A percentile compares a stretch with the other conserved stretches of the same genome.
These are phyloP conservation scores for Thalassiosira livingstoniorum DNA, from an alignment of 352 stramenopile species.

Conservation along the genomic window DNA sequence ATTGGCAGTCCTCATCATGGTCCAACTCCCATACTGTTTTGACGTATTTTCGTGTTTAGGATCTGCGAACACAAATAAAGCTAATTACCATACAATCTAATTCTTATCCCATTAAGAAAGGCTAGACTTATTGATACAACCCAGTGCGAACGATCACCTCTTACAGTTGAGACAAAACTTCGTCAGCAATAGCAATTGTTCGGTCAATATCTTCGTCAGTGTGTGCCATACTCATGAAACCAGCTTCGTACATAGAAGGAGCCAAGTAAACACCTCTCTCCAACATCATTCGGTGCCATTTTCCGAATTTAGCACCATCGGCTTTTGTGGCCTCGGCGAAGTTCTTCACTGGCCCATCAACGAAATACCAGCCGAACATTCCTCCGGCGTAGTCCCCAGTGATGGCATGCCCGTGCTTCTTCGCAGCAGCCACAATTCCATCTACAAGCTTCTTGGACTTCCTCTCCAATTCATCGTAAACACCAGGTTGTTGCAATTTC, in stretches of 20 bases:
- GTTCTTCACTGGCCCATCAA: constrained; percentile 87
- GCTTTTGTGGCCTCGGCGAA: constrained; percentile 87
- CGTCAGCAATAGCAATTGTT: constrained; percentile 89
- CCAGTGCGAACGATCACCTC: too few relatives aligned
- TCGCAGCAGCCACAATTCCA: constrained; percentile 84
- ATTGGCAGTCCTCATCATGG: too few relatives aligned
- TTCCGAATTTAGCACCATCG: constrained; percentile 88
- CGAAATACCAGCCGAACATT: constrained; percentile 92
- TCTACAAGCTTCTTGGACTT: constrained; percentile 87
- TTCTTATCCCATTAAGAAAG: too few relatives aligned
- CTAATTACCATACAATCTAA: too few relatives aligned
- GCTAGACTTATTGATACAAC: too few relatives aligned
- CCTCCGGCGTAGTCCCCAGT: constrained; percentile 85
- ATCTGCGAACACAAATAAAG: too few relatives aligned
- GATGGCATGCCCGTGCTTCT: constrained; percentile 87
- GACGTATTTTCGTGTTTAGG: too few relatives aligned
- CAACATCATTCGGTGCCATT: constrained; percentile 90
- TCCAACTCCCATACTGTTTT: too few relatives aligned
- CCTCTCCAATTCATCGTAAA: constrained; percentile 88
- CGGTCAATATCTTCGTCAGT: constrained; percentile 90
- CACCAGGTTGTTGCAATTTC: constrained; percentile 79
- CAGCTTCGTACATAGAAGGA: constrained; percentile 90
- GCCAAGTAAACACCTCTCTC: constrained; percentile 89
- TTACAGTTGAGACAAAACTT: constrained; percentile 89
- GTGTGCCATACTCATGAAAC: constrained; percentile 90